Conservation (phyloP, 495 filamentous ascomycete species). For the Penicillium ochrochloron region DNA sequence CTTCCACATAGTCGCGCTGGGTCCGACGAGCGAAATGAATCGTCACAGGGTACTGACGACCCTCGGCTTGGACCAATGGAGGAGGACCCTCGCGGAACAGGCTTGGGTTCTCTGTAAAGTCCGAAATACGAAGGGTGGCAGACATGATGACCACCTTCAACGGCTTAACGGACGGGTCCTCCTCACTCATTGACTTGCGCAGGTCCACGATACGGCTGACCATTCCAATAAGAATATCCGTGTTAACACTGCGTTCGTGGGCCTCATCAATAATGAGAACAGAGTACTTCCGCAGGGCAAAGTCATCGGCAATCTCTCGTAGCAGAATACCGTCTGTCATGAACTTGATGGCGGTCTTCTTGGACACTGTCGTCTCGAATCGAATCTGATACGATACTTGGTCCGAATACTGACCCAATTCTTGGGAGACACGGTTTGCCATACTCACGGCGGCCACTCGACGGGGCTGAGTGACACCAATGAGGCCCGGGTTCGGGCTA, state of each 20-base stretch:
- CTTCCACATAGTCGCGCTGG: conserved; percentile 84
- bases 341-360: conserved; percentile 93
- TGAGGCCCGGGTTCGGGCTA: conserved; percentile 84
- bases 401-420: conserved; percentile 70
- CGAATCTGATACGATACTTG: conserved; percentile 93
- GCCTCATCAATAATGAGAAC: conserved; percentile 95
- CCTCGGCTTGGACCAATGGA: conserved; percentile 87
- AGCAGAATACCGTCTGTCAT: conserved; percentile 99
- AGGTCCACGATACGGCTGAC: conserved; percentile 89
- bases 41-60: conserved; percentile 90
- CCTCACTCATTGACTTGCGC: conserved; percentile 63
- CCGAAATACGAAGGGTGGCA: conserved; percentile 86
- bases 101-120: conserved; percentile 81
- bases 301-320: conserved; percentile 88
- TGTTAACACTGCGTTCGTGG: conserved; percentile 96
- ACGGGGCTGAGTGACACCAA: conserved; percentile 92
- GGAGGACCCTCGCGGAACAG: conserved; percentile 79
- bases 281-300: conserved; percentile 90
- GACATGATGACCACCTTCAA: conserved; percentile 99
- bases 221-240: conserved; percentile 96
- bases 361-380: conserved; percentile 83
- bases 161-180: conserved; percentile 68
- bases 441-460: conserved; percentile 94
- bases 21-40: conserved; percentile 87
- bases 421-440: conserved; percentile 87